Conservation (phyloP, 2,329 filamentous ascomycete species). For the Claviceps sp. region DNA sequence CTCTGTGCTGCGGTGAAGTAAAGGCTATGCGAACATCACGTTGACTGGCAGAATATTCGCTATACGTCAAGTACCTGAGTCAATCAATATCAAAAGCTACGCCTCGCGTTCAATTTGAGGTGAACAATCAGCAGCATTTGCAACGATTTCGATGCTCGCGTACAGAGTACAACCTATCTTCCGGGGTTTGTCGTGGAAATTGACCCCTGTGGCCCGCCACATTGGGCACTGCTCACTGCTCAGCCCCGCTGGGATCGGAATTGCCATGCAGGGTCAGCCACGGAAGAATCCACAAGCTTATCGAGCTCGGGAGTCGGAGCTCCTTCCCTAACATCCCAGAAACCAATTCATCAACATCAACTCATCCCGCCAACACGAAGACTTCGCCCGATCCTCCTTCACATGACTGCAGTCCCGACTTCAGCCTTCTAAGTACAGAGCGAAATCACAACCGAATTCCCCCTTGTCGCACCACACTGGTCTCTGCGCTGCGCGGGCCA, state of each 20-base stretch:
- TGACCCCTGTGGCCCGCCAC: too few relatives aligned
- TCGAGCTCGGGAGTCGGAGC: neutral
- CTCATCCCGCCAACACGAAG: neutral
- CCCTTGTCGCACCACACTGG: neutral
- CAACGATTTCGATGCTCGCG: too few relatives aligned
- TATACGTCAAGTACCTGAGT: too few relatives aligned
- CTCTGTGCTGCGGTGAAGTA: too few relatives aligned
- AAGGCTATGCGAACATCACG: too few relatives aligned
- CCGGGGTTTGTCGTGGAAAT: too few relatives aligned
- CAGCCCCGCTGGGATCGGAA: neutral
- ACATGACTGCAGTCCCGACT: neutral
- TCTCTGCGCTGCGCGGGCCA: constrained; percentile 1
- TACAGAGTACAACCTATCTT: too few relatives aligned
- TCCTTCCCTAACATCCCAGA: neutral
- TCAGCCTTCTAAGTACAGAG: neutral
- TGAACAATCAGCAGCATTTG: too few relatives aligned
- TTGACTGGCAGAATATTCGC: too few relatives aligned
- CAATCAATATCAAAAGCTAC: too few relatives aligned
- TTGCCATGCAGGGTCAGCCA: neutral
- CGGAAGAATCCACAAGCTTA: constrained; percentile 1
- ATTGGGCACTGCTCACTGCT: neutral
- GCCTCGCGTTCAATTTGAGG: too few relatives aligned
- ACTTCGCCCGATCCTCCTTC: neutral
- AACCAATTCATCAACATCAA: neutral
- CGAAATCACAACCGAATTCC: neutral